phyloP scores from a whole-genome alignment of 73 alveolate species.

The Tetrahymena malaccensis region DNA sequence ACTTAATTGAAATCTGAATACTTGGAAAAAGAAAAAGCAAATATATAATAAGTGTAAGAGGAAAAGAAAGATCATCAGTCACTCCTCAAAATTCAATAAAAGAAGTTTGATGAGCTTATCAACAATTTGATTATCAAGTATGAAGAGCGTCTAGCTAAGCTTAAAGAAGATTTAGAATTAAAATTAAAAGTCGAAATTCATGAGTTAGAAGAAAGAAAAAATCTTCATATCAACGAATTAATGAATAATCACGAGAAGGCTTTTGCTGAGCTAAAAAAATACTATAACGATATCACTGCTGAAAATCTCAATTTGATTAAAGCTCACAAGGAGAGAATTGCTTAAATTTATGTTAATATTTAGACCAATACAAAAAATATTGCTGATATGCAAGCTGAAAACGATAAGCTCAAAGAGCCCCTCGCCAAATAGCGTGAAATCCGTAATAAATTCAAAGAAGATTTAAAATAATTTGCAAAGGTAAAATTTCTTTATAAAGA shows the following conservation, averaged over 20 bases:
- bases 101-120: slow-evolving; percentile 58
- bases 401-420: slow-evolving; percentile 54
- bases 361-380: slow-evolving; percentile 42
- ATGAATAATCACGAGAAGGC: slow-evolving; percentile 87
- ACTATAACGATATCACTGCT: slow-evolving; percentile 83
- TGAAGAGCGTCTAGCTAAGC: slow-evolving; percentile 57
- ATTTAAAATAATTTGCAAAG: slow-evolving; percentile 28
- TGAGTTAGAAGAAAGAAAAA: slow-evolving; percentile 92
- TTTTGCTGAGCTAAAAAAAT: slow-evolving; percentile 82
- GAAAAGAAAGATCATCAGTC: slow-evolving; percentile 55
- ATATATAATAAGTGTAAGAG: slow-evolving; percentile 64
- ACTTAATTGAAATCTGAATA: slow-evolving; percentile 65
- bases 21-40: slow-evolving; percentile 60
- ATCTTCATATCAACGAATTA: slow-evolving; percentile 80
- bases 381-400: slow-evolving; percentile 49
- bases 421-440: slow-evolving; percentile 46
- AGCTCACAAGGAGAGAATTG: slow-evolving; percentile 71
- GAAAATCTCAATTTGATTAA: slow-evolving; percentile 86
- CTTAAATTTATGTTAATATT: slow-evolving; percentile 50
- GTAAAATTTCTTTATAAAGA: background rate
- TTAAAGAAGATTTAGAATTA: slow-evolving; percentile 79
- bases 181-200: slow-evolving; percentile 90
- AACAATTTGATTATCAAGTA: slow-evolving; percentile 55
- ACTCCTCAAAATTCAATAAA: slow-evolving; percentile 45
- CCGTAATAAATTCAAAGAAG: slow-evolving; percentile 51